Base-by-base conservation (phyloP, 495 filamentous ascomycete species). In the Pseudevernia furfuracea region DNA sequence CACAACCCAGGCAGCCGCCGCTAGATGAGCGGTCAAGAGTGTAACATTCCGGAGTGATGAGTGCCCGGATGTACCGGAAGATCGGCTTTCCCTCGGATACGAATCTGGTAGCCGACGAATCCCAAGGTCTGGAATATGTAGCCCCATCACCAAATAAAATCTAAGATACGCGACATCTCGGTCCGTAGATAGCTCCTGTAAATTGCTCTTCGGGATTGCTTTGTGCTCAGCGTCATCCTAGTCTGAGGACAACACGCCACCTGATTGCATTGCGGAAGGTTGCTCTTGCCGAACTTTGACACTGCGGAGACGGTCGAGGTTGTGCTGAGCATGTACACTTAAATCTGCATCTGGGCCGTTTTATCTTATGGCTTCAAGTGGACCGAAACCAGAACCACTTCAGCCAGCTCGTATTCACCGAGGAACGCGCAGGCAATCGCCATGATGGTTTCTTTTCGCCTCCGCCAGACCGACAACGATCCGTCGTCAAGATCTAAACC, bases 321-420 rank as follows among this genome's bases (percentile, higher is more conserved):
- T 57, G 14, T 34, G 53, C 53, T 57, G 53, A 57, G 53, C 53
- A 57, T 57, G 53, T 57, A 57, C 17, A 34, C 53, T 57, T 21
- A 57, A 36, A 25, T 57, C 53, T 19, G 8, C 14, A 25, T 34
- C 28, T 57, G 53, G 53, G 11, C 53, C 53, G 11, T 57, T 19
- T 19, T 19, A 21, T 28, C 53, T 57, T 15, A 57, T 25, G 14
- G 53, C 53, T 34, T 57, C 53, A 57, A 57, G 32, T n/a, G 28
- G 53, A 57, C 53, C 28, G 53, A 57, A 25, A 34, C 25, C 53
- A 57, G 53, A 34, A 57, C 2, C 36, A 57, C 53, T 57, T 57
- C 53, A 32, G 53, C 53, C 53, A 57, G 28, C 53, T 57, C 53
- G 32, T 57, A 34, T 34, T 57, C 53, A 7, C 53, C 53, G 12